Evolutionary conservation across 2,329 filamentous ascomycete species (phyloP), one percentile per base, ranked within the genome.

Genomic region (Colletotrichum sp.): DNA sequence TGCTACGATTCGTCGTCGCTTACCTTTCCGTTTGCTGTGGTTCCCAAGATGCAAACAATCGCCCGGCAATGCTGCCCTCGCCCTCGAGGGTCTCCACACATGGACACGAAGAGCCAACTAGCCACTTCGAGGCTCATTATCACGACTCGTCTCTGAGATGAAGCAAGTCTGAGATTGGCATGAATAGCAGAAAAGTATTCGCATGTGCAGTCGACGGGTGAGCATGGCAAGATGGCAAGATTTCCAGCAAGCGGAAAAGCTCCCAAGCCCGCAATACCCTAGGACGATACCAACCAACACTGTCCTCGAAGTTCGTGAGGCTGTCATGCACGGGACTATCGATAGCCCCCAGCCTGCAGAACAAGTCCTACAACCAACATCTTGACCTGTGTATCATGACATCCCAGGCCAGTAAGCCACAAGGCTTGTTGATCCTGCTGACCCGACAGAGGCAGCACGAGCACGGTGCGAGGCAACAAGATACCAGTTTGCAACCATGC

Each of bases 341-440:
- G 0, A 36, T 15, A 22, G 13, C 1, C 11, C 6, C n/a, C n/a
- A 22, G 4, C 44, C 3, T 25, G 6, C 1, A 52, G n/a, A 22
- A 2, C 6, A 52, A 22, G 6, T 59, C 4, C 55, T 3, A 19
- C 55, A 0, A 27, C 55, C 55, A 30, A 59, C 13, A 59, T 59
- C 22, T 4, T 27, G 15, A 19, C 8, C 55, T n/a, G 15, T 22
- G 61, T 64, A 64, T 8, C 8, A 25, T 25, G 34, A 27, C 25
- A 28, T 8, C 32, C 15, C 6, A 7, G 32, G 22, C 7, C 44
- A 25, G 48, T 36, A 68, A 57, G 65, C 65, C 65, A 68, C 48
- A 68, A 68, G 65, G 65, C 65, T 68, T 68, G 48, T 68, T 57
- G 65, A 59, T 55, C 65, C 65, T 59, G 48, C 25, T 48, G 63